phyloP scores from a whole-genome alignment of 176 grass and related monocot genomes.

The Carex parvula region DNA sequence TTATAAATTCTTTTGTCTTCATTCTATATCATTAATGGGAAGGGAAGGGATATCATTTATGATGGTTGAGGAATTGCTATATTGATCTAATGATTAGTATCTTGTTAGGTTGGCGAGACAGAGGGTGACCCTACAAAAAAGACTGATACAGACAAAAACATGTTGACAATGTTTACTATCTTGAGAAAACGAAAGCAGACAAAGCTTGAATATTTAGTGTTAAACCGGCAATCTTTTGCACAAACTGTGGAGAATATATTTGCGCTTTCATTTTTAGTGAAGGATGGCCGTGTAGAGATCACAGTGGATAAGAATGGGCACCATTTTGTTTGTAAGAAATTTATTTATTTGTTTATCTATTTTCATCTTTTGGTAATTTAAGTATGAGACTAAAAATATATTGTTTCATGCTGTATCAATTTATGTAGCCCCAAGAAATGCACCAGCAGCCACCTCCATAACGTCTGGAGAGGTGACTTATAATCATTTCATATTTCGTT shows the following conservation, averaged over 20 bases:
- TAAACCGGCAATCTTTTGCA: slow-evolving; percentile 36
- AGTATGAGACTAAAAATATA: not conserved
- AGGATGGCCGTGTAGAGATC: slow-evolving; percentile 38
- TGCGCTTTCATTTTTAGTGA: slow-evolving; percentile 46
- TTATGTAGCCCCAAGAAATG: slow-evolving; percentile 40
- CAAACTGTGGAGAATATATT: slow-evolving; percentile 48
- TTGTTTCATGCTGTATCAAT: not conserved
- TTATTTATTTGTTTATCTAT: not conserved
- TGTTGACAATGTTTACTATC: slow-evolving; percentile 31
- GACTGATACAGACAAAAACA: slow-evolving; percentile 33
- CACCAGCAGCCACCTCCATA: slow-evolving; percentile 34
- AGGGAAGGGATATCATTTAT: not conserved
- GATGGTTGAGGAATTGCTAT: not conserved
- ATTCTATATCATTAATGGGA: not conserved
- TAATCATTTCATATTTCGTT: slow-evolving; percentile 42
- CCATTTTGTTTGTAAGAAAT: slow-evolving; percentile 38
- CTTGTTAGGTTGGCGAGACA: slow-evolving; percentile 29
- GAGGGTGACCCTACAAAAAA: slow-evolving; percentile 21
- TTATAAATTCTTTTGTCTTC: not conserved
- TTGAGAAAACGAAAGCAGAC: slow-evolving; percentile 20
- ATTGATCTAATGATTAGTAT: not conserved
- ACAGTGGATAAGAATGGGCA: slow-evolving; percentile 13
- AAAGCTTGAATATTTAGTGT: slow-evolving; percentile 34
- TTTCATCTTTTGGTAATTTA: not conserved
- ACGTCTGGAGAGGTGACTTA: slow-evolving; percentile 26